A percentile compares a stretch with the other conserved stretches of the same genome.
phyloP scores from a whole-genome alignment of 1,284 basidiomycete genomes.

The Tetrapyrgos nigripes region DNA sequence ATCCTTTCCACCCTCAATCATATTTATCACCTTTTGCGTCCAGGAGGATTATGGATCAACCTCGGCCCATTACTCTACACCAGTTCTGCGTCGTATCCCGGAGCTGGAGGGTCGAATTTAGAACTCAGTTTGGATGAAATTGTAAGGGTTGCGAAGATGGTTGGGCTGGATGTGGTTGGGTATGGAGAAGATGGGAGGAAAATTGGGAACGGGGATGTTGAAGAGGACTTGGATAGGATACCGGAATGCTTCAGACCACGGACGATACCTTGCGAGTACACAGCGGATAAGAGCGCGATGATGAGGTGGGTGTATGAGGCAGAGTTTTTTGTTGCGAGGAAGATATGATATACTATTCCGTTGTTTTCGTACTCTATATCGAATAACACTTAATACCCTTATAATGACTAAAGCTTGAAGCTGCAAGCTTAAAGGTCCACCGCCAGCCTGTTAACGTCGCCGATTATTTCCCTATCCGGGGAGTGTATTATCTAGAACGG shows the following conservation, averaged over 20 bases:
- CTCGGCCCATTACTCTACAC: slow-evolving; percentile 60
- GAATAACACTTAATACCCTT: no score
- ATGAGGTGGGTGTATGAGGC: slow-evolving; percentile 71
- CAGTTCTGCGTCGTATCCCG: slow-evolving; percentile 47
- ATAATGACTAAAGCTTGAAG: no score
- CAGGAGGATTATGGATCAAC: slow-evolving; percentile 72
- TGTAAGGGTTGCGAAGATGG: slow-evolving; percentile 48
- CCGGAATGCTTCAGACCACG: no score
- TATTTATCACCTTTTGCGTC: slow-evolving; percentile 57
- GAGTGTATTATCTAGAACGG: no score
- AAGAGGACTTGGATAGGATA: slow-evolving; percentile 48
- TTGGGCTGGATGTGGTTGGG: slow-evolving; percentile 54
- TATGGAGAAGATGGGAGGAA: slow-evolving; percentile 40
- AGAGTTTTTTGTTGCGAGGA: slow-evolving; percentile 69
- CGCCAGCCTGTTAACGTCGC: no score
- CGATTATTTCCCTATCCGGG: no score
- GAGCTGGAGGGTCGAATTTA: slow-evolving; percentile 56
- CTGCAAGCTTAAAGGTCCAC: no score
- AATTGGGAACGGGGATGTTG: slow-evolving; percentile 22
- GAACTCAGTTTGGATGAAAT: slow-evolving; percentile 72
- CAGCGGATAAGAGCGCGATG: slow-evolving; percentile 64
- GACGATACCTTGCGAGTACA: slow-evolving; percentile 67
- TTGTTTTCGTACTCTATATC: no score
- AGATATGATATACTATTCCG: no score
- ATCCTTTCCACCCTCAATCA: slow-evolving; percentile 59